Evolutionary conservation across 148 eudicot species (phyloP).

Genomic region (Fagopyrum homotropicum): DNA sequence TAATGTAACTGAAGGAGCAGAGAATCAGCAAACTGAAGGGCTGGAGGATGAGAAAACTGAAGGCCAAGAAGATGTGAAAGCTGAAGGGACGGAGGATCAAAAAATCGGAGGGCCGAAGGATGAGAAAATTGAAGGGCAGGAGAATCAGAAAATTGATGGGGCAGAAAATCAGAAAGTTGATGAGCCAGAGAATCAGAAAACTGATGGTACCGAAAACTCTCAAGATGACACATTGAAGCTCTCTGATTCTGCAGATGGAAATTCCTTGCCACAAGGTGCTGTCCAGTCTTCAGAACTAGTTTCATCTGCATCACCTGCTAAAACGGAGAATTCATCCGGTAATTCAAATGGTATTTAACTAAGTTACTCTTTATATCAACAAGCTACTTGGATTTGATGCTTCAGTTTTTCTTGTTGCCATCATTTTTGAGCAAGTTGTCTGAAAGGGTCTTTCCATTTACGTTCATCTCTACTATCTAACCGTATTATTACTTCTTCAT

Average conservation of each 20-base stretch:
- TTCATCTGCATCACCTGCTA: conserved; percentile 49
- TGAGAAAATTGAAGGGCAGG: conserved; percentile 4
- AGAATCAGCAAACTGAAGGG: conserved; percentile 6
- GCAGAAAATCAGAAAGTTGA: conserved; percentile 65
- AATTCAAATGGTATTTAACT: conserved; percentile 51
- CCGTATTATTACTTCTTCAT: not conserved
- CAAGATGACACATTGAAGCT: conserved; percentile 39
- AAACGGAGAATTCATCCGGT: conserved; percentile 39
- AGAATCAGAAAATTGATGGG: not conserved
- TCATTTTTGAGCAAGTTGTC: not conserved
- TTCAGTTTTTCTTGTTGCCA: not conserved
- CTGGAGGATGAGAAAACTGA: conserved; percentile 24
- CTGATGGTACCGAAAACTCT: conserved; percentile 32
- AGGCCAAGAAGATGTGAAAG: conserved; percentile 29
- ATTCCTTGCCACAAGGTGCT: conserved; percentile 36
- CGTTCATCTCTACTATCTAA: not conserved
- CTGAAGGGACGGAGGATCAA: conserved; percentile 14
- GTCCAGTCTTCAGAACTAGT: conserved; percentile 37
- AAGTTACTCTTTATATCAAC: not conserved
- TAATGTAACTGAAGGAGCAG: not conserved
- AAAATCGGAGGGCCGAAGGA: conserved; percentile 44
- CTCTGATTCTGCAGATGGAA: conserved; percentile 33
- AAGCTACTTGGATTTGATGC: not conserved
- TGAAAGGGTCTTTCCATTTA: not conserved
- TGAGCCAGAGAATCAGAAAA: conserved; percentile 17